Evolutionary conservation across 176 grass and related monocot genomes (phyloP).

Genomic region (Musa beccarii): DNA sequence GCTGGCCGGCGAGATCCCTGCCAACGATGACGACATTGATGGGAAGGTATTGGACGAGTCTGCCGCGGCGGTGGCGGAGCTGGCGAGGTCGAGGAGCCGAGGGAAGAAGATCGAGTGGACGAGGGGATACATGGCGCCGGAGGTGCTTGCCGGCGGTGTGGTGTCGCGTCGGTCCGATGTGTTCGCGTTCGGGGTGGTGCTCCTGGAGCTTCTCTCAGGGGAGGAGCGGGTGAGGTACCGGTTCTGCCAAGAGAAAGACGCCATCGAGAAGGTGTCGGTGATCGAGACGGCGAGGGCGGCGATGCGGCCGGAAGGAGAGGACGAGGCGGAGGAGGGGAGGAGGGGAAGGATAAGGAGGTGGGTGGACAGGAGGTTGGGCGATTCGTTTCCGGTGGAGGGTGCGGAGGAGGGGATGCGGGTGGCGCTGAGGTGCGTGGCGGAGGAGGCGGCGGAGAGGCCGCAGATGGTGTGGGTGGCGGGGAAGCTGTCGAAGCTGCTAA

Average conservation of each 20-base stretch:
- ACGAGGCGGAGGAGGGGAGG: not conserved
- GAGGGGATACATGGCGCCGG: conserved; percentile 4
- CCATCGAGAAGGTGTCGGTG: not conserved
- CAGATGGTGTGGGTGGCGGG: conserved; percentile 11
- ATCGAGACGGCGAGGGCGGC: conserved; percentile 1
- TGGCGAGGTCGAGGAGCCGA: not conserved
- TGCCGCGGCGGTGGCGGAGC: no score
- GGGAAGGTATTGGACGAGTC: not conserved
- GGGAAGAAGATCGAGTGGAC: not conserved
- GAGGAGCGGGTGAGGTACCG: conserved; percentile 5
- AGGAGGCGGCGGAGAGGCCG: conserved; percentile 7
- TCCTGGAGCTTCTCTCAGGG: conserved; percentile 9
- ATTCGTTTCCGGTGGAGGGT: conserved; percentile 6
- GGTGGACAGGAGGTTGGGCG: not conserved
- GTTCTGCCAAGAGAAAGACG: not conserved
- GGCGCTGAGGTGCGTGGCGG: conserved; percentile 11
- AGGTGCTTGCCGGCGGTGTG: not conserved
- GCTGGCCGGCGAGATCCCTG: not conserved
- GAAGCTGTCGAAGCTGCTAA: conserved; percentile 5
- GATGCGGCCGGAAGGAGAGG: not conserved
- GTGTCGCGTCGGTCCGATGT: not conserved
- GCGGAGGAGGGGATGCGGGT: not conserved
- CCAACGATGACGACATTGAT: not conserved
- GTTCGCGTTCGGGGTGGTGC: conserved; percentile 1
- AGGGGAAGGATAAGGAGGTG: conserved; percentile 1